Evolutionary conservation across 345 rosid genomes (phyloP).

Genomic region (Lumnitzera littorea): DNA sequence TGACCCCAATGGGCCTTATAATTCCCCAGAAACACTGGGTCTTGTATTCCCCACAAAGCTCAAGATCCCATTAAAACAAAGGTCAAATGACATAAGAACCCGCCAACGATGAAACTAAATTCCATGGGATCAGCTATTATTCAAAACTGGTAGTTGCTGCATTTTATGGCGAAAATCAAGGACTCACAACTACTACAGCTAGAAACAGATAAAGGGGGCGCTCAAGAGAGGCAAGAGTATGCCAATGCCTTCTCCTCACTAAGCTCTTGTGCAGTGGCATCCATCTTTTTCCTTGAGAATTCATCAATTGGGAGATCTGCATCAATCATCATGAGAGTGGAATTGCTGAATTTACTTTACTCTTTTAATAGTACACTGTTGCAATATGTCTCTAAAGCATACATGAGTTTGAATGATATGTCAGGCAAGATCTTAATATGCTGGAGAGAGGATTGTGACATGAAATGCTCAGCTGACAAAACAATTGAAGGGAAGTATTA

Average conservation of each 20-base stretch:
- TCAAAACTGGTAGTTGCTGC: constrained; percentile 19
- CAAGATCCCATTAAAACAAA: too few species aligned
- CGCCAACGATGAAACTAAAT: too few species aligned
- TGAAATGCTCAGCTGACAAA: too few species aligned
- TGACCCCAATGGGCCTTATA: too few species aligned
- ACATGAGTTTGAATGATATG: not conserved
- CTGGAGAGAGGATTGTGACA: too few species aligned
- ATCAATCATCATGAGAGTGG: not conserved
- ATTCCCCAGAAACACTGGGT: too few species aligned
- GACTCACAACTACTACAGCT: not conserved
- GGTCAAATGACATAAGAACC: too few species aligned
- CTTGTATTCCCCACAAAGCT: too few species aligned
- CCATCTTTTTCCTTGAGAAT: constrained; percentile 93
- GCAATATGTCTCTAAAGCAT: too few species aligned
- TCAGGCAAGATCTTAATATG: not conserved
- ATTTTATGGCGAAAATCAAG: not conserved
- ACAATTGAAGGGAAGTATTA: too few species aligned
- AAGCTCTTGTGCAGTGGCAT: constrained; percentile 78
- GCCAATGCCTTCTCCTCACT: constrained; percentile 93
- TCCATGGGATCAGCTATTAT: constrained; percentile 15
- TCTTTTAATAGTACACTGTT: not conserved
- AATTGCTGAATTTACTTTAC: not conserved
- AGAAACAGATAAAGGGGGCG: not conserved
- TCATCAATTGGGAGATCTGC: constrained; percentile 80
- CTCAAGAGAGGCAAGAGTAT: constrained; percentile 83